Evolutionary conservation across 371 early-diverging fungal genomes (phyloP), one percentile per base, ranked within the genome.

Genomic region (Rhizomucor miehei): DNA sequence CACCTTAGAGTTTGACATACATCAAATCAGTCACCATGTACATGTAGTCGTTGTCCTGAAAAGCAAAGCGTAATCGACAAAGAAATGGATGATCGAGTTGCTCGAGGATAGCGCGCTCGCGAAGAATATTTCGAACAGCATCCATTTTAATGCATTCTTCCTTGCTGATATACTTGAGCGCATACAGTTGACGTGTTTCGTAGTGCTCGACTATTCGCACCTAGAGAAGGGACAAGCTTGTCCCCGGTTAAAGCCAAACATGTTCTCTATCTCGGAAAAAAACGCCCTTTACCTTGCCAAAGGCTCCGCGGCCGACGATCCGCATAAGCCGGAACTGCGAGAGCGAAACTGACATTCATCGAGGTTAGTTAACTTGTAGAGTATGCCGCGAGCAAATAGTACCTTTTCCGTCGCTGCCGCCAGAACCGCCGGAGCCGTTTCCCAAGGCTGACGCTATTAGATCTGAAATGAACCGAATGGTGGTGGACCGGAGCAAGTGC

Each of bases 1-100:
- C 23, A 1, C 20, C 23, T 50, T 3, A 54, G 10, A n/a, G 48
- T 24, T 23, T 34, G 19, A 57, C 62, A 58, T 67, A 82, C 90
- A 91, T 91, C 46, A 91, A 75, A 63, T 93, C 92, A 56, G 92
- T 75, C 25, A 90, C 89, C 94, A 94, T 92, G 60, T 87, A 92
- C 82, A 91, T 80, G 57, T 86, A 81, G 21, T 89, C 86, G 34
- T 81, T 80, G 59, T 93, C 93, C 65, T 91, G 92, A 58, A 91
- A 93, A 2, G 90, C 89, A 71, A 88, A 93, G 34, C 90, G 81
- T 48, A 93, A 60, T 60, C 89, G 86, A 58, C 83, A 84, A 19
- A 93, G 73, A 54, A 90, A 89, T 0, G 91, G 86, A 66, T 90
- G 89, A 55, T 87, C 81, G 19, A 93, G 59, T 25, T 86, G 75